A percentile compares a stretch with the other conserved stretches of the same genome.
Evolutionary conservation across 441 rosid genomes (phyloP).

Genomic region (Erysimum pusillum): DNA sequence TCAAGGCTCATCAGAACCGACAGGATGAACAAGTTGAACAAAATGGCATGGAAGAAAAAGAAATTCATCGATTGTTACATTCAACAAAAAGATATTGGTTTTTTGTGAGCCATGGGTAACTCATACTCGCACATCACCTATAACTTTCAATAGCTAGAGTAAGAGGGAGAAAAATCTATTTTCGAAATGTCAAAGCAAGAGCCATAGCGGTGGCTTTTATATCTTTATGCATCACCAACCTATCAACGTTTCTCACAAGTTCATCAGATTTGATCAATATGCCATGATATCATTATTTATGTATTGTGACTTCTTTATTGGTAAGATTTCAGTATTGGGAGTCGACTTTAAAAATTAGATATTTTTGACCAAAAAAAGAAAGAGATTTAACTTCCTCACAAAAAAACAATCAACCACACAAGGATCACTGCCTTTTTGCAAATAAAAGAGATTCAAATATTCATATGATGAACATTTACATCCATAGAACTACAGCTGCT

Average conservation of each 20-base stretch:
- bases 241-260: background rate
- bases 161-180: background rate
- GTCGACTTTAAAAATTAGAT: background rate
- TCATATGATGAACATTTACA: background rate
- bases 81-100: slow-evolving; percentile 24
- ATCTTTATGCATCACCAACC: background rate
- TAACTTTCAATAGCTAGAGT: slow-evolving; percentile 11
- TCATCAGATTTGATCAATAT: slow-evolving; percentile 7
- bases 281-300: background rate
- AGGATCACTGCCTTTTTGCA: background rate
- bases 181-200: slow-evolving; percentile 7
- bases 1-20: slow-evolving; percentile 29
- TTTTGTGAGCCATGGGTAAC: slow-evolving; percentile 10
- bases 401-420: slow-evolving; percentile 6
- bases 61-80: background rate
- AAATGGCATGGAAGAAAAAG: slow-evolving; percentile 15
- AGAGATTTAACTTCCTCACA: background rate
- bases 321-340: background rate
- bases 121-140: slow-evolving; percentile 14
- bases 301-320: background rate
- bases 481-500: slow-evolving; percentile 22
- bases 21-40: slow-evolving; percentile 16
- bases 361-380: background rate
- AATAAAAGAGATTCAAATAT: background rate
- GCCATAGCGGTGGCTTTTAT: slow-evolving; percentile 21